Percentiles rank a stretch among this genome's conserved stretches.
These are phyloP conservation scores for Pseudogymnoascus sp. DNA, from an alignment of 2,329 filamentous ascomycete genomes.

Conservation along the genomic window DNA sequence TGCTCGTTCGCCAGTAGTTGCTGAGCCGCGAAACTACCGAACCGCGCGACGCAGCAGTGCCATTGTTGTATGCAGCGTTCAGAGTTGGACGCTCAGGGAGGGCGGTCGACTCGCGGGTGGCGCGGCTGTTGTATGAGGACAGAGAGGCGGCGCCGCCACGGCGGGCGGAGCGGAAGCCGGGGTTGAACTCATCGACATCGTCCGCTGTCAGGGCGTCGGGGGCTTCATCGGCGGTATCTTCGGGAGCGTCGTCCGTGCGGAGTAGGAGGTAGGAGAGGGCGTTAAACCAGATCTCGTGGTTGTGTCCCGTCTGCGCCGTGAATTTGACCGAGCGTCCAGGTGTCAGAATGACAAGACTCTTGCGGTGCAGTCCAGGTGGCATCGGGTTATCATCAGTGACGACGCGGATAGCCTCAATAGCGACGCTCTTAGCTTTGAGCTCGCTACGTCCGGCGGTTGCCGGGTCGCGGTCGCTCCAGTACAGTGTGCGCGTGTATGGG, in stretches of 20 bases:
- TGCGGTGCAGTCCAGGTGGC: conserved; percentile 87
- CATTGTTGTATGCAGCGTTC: conserved; percentile 26
- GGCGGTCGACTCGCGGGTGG: conserved; percentile 57
- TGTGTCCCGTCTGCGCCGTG: conserved; percentile 84
- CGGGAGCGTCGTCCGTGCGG: conserved; percentile 55
- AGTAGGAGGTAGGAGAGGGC: conserved; percentile 87
- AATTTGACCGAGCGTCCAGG: conserved; percentile 87
- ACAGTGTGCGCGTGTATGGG: conserved; percentile 89
- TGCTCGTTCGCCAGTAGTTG: conserved; percentile 41
- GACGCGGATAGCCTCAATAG: conserved; percentile 86
- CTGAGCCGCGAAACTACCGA: conserved; percentile 48
- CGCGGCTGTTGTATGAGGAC: conserved; percentile 73
- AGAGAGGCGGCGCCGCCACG: conserved; percentile 57
- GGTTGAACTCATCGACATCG: conserved; percentile 76
- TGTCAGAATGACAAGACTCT: conserved; percentile 85
- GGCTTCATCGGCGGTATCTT: conserved; percentile 51
- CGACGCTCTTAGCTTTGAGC: conserved; percentile 76
- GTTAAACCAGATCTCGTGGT: conserved; percentile 98
- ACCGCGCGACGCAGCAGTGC: conserved; percentile 19
- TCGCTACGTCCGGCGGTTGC: conserved; percentile 69
- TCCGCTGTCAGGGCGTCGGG: conserved; percentile 48
- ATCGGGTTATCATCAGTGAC: conserved; percentile 92
- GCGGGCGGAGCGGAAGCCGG: conserved; percentile 38
- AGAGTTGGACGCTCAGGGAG: conserved; percentile 31
- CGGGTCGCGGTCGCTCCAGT: conserved; percentile 92